Percentiles rank a stretch among this genome's conserved stretches.
These are phyloP conservation scores for Kodamaea leandrae DNA, from an alignment of 805 yeast species.

Conservation along the genomic window DNA sequence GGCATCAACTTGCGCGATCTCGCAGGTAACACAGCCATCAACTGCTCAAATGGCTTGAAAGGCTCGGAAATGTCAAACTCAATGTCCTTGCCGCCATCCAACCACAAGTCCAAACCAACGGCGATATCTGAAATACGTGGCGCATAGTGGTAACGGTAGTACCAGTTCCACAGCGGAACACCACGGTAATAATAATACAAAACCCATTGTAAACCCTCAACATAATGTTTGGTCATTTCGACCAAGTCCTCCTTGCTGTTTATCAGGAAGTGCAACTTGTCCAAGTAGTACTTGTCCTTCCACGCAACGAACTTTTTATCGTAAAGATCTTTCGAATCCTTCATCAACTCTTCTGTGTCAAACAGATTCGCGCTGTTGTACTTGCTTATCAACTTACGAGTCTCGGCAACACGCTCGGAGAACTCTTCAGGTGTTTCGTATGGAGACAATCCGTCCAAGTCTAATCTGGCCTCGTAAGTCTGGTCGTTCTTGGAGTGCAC, in stretches of 20 bases:
- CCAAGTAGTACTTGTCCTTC: slow-evolving; percentile 82
- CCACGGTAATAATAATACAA: slow-evolving; percentile 87
- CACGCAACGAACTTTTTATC: slow-evolving; percentile 72
- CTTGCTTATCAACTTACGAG: slow-evolving; percentile 55
- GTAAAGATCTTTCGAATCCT: slow-evolving; percentile 57
- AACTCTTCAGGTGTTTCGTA: slow-evolving; percentile 66
- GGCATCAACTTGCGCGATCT: slow-evolving; percentile 84
- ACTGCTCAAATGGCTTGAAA: slow-evolving; percentile 89
- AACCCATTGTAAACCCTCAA: slow-evolving; percentile 98
- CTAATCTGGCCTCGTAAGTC: slow-evolving; percentile 58
- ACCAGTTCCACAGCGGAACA: slow-evolving; percentile 96
- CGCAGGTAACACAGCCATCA: slow-evolving; percentile 96
- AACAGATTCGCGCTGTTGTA: slow-evolving; percentile 64
- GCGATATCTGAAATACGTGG: slow-evolving; percentile 89
- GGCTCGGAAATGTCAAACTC: slow-evolving; percentile 72
- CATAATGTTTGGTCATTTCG: slow-evolving; percentile 73
- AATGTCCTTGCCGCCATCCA: slow-evolving; percentile 35
- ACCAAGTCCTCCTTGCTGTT: slow-evolving; percentile 56
- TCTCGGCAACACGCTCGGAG: slow-evolving; percentile 47
- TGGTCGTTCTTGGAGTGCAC: slow-evolving; percentile 60
- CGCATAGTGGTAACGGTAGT: slow-evolving; percentile 81
- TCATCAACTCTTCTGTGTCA: slow-evolving; percentile 54
- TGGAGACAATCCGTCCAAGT: slow-evolving; percentile 71
- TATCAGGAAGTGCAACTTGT: slow-evolving; percentile 71
- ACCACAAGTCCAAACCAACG: slow-evolving; percentile 61